phyloP scores from a whole-genome alignment of 768 basidiomycete species.

The Pholiota molesta region DNA sequence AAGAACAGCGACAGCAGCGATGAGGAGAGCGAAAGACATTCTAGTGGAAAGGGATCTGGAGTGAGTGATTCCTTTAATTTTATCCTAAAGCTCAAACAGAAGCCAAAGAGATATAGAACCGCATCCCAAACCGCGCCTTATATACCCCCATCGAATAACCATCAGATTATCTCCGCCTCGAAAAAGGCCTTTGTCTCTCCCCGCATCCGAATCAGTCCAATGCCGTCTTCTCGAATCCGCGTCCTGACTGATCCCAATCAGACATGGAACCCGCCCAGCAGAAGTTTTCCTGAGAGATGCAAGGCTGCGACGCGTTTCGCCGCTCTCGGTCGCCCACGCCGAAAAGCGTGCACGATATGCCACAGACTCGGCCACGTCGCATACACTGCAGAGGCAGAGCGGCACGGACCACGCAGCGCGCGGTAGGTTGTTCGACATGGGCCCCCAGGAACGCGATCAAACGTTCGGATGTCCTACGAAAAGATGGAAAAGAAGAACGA shows the following conservation, averaged over 20 bases:
- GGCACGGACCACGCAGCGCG: background rate
- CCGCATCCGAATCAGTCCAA: background rate
- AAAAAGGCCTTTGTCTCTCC: background rate
- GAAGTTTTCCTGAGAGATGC: background rate
- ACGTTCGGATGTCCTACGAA: background rate
- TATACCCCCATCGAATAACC: background rate
- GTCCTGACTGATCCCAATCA: slow-evolving; percentile 3
- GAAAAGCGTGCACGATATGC: background rate
- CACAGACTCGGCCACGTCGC: slow-evolving; percentile 7
- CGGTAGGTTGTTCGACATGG: background rate
- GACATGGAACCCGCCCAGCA: background rate
- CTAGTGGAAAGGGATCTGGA: background rate
- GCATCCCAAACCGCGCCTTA: background rate
- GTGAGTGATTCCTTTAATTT: background rate
- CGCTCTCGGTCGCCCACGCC: background rate
- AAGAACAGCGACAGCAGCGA: background rate
- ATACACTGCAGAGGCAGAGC: background rate
- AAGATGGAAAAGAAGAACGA: slow-evolving; percentile 10
- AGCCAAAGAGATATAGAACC: background rate
- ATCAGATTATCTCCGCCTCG: too few species aligned
- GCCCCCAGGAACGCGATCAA: slow-evolving; percentile 6
- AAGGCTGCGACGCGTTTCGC: background rate
- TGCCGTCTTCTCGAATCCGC: background rate
- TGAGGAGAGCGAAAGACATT: slow-evolving; percentile 1
- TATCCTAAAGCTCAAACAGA: background rate